phyloP scores from a whole-genome alignment of 768 basidiomycete genomes.

The Cystofilobasidium capitatum region DNA sequence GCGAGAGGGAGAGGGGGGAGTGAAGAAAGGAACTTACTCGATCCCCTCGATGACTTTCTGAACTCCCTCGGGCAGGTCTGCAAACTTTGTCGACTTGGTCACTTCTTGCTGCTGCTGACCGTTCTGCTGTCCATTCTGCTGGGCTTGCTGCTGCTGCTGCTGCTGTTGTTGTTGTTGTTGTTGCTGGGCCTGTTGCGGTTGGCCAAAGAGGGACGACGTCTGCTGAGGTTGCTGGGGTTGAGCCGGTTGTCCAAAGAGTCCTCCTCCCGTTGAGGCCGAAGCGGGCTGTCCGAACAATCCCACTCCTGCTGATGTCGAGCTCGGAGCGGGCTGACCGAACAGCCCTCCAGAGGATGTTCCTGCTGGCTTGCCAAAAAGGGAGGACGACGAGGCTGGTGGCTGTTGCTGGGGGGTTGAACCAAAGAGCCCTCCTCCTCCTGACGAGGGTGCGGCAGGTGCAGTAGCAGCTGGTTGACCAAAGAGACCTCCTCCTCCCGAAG shows the following conservation, averaged over 20 bases:
- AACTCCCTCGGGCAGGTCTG: slow-evolving; percentile 22
- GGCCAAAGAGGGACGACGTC: not conserved
- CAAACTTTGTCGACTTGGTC: slow-evolving; percentile 21
- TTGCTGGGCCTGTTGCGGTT: slow-evolving; percentile 20
- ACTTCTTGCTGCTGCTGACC: slow-evolving; percentile 13
- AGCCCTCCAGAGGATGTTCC: no score
- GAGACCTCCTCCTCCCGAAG: no score
- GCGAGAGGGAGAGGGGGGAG: not conserved
- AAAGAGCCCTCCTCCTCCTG: no score
- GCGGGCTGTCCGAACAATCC: not conserved
- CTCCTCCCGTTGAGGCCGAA: not conserved
- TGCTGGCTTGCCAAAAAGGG: slow-evolving; percentile 1
- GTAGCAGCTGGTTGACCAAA: not conserved
- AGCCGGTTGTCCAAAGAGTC: slow-evolving; percentile 2
- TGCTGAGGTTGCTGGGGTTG: slow-evolving; percentile 4
- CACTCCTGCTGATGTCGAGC: not conserved
- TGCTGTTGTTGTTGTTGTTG: slow-evolving; percentile 20
- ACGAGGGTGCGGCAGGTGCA: no score
- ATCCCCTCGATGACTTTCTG: slow-evolving; percentile 26
- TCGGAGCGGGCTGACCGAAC: not conserved
- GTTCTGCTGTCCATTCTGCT: not conserved
- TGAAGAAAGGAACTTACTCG: slow-evolving; percentile 9
- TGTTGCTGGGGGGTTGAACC: no score
- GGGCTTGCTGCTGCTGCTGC: slow-evolving; percentile 12
- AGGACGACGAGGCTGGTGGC: slow-evolving; percentile 1